These are phyloP conservation scores for Naganishia randhawae DNA, from an alignment of 768 basidiomycete species.

Conservation along the genomic window DNA sequence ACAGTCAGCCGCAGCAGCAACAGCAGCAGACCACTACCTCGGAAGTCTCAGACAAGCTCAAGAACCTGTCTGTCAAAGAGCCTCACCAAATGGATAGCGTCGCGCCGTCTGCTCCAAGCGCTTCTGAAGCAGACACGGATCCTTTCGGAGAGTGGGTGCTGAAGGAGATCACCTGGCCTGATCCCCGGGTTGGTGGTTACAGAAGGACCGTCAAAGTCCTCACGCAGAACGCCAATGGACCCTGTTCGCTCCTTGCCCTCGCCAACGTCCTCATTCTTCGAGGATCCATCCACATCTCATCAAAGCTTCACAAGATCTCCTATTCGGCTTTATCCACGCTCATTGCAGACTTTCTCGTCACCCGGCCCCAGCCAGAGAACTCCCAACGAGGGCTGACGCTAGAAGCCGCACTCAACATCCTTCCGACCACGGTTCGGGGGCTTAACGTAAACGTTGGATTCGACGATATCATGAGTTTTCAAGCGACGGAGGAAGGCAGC, in stretches of 20 bases:
- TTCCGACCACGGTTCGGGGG: conserved; percentile 76
- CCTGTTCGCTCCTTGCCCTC: conserved; percentile 47
- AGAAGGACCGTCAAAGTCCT: conserved; percentile 34
- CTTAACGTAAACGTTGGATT: conserved; percentile 87
- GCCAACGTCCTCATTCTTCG: conserved; percentile 86
- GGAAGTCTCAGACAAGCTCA: neutral
- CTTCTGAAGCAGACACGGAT: neutral
- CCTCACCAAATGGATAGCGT: neutral
- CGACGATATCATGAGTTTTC: conserved; percentile 64
- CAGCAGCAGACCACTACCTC: neutral
- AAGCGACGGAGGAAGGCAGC: conserved; percentile 58
- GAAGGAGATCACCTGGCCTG: conserved; percentile 40
- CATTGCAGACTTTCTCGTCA: conserved; percentile 75
- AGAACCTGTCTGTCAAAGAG: neutral
- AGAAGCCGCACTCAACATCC: conserved; percentile 64
- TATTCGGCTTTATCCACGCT: conserved; percentile 81
- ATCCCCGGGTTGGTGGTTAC: conserved; percentile 35
- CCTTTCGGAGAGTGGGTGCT: conserved; percentile 34
- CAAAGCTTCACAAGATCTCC: conserved; percentile 65
- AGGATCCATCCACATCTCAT: conserved; percentile 71
- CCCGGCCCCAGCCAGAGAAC: conserved; percentile 39
- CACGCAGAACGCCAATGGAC: conserved; percentile 37
- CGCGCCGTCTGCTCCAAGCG: neutral
- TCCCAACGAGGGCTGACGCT: conserved; percentile 33
- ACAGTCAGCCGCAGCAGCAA: neutral